A percentile compares a stretch with the other conserved stretches of the same genome.
These are phyloP conservation scores for Terana coerulea DNA, from an alignment of 768 basidiomycete genomes.

Conservation along the genomic window DNA sequence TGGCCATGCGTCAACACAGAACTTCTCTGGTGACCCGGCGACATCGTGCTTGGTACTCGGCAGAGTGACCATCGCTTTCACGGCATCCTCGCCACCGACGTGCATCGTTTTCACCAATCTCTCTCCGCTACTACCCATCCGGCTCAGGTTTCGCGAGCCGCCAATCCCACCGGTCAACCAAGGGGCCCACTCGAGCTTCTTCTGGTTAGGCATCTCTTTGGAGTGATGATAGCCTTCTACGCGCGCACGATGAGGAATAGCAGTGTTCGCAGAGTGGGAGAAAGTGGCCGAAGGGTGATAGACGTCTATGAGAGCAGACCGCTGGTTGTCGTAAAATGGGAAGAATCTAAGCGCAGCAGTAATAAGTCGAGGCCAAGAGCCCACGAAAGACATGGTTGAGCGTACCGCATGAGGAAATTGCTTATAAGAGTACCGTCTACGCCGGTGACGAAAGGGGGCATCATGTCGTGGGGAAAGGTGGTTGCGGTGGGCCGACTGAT, in stretches of 20 bases:
- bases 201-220: constrained; percentile 74
- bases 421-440: constrained; percentile 66
- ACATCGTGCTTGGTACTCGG: constrained; percentile 86
- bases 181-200: constrained; percentile 71
- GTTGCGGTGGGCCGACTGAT: constrained; percentile 48
- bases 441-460: constrained; percentile 68
- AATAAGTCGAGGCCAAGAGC: neutral
- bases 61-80: constrained; percentile 56
- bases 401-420: constrained; percentile 72
- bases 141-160: constrained; percentile 75
- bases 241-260: constrained; percentile 74
- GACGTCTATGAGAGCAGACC: constrained; percentile 59
- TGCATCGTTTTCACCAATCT: constrained; percentile 66
- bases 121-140: constrained; percentile 58
- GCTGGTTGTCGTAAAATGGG: constrained; percentile 75
- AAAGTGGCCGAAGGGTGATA: constrained; percentile 90
- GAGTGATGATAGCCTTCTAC: constrained; percentile 63
- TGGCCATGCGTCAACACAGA: constrained; percentile 84
- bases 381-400: neutral
- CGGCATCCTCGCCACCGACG: constrained; percentile 61
- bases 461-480: constrained; percentile 78
- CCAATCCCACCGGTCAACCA: constrained; percentile 56
- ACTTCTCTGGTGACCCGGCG: constrained; percentile 71
- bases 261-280: constrained; percentile 83
- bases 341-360: constrained; percentile 71